Evolutionary conservation across 257 asterid species (phyloP), one percentile per base, ranked within the genome.

Genomic region (Scutellaria galericulata): DNA sequence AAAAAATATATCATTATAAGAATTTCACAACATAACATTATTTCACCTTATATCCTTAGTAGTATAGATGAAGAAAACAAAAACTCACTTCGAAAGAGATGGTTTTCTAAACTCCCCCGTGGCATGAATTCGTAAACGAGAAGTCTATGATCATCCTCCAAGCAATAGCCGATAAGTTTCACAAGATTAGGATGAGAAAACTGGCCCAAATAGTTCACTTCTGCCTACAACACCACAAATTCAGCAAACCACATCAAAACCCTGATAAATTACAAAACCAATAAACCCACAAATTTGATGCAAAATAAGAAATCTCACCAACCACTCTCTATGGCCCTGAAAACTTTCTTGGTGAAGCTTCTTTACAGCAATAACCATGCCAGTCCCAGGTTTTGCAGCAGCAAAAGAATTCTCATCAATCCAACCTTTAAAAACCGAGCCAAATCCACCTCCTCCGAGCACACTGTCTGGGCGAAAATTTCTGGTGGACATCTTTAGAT

Each of bases 351-450:
- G 92, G 72, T 87, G 83, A n/a, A 90, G 90, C 70, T 82, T 88
- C 77, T 88, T 93, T 6, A 91, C 98, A 20, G 97, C 97, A 72
- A 93, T 76, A 50, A 83, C 79, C 74, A 85, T 56, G 41, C 98
- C 97, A 0, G 96, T 82, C 45, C 97, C 96, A 0, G 97, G 94
- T 76, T 86, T 91, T 47, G 96, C 61, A 44, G 96, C 93, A 11
- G 86, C 73, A 2, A 76, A 80, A 4, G 92, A 75, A 76, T 78
- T 77, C 81, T 87, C 89, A 79, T 93, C 96, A 27, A 93, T 82
- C 97, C 98, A 90, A 52, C 98, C 98, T 75, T 93, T 90, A 65
- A 87, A 93, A 8, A 93, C 97, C 0, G 97, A 85, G 35, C 98
- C 97, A 55, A 87, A 89, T 15, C 97, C 96, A 35, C 96, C 98